Evolutionary conservation across 2,329 filamentous ascomycete genomes (phyloP).

Genomic region (Bipolaris gigantea): DNA sequence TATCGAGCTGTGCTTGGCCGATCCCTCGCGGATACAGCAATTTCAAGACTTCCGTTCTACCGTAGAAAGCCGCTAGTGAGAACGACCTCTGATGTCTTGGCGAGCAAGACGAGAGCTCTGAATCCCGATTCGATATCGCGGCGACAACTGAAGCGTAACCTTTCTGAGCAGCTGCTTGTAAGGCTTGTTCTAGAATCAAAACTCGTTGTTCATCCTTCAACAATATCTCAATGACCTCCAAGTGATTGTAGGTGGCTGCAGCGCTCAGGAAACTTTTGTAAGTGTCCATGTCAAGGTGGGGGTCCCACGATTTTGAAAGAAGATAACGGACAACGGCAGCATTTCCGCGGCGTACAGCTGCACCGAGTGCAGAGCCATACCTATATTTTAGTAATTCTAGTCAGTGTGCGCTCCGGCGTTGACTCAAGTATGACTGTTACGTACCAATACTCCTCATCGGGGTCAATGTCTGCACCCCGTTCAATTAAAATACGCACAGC

Average conservation of each 20-base stretch:
- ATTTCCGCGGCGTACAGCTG: constrained; percentile 23
- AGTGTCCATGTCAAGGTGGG: constrained; percentile 19
- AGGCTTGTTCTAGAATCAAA: constrained; percentile 24
- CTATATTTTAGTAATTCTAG: constrained; percentile 1
- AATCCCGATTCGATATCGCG: constrained; percentile 17
- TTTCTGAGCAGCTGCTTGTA: constrained; percentile 23
- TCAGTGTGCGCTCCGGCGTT: background rate
- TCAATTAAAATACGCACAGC: constrained; percentile 21
- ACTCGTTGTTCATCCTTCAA: constrained; percentile 21
- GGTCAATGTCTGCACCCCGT: constrained; percentile 22
- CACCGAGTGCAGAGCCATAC: constrained; percentile 23
- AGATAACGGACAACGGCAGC: constrained; percentile 22
- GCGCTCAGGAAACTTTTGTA: constrained; percentile 25
- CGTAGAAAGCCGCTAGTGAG: constrained; percentile 22
- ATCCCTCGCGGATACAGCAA: constrained; percentile 16
- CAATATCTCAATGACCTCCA: constrained; percentile 21
- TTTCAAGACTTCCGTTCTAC: constrained; percentile 20
- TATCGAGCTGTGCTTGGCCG: constrained; percentile 15
- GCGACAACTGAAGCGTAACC: constrained; percentile 21
- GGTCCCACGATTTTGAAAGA: constrained; percentile 22
- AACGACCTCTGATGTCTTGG: constrained; percentile 25
- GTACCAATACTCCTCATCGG: constrained; percentile 23
- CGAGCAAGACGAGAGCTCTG: background rate
- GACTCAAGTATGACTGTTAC: background rate
- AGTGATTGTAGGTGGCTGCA: constrained; percentile 29